Percentiles rank a stretch among this genome's conserved stretches.
Evolutionary conservation across 2,329 filamentous ascomycete genomes (phyloP).

Genomic region (Aspergillus tubingensis): DNA sequence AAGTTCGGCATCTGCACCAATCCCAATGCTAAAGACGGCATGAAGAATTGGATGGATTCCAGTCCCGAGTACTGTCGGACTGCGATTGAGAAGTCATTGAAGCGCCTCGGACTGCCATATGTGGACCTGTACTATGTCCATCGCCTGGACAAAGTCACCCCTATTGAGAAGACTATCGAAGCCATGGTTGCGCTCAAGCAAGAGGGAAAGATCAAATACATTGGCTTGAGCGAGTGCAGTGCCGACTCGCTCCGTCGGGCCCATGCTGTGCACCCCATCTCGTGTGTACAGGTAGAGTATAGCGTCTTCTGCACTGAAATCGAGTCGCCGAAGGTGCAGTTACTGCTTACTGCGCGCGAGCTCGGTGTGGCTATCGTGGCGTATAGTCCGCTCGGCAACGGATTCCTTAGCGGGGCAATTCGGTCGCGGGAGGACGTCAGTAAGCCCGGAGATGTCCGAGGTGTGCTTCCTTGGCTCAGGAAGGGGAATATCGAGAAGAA

Average conservation of each 20-base stretch:
- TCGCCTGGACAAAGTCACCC: constrained; percentile 42
- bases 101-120: constrained; percentile 42
- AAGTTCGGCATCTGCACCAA: constrained; percentile 48
- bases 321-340: constrained; percentile 35
- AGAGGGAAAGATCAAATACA: constrained; percentile 56
- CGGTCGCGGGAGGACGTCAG: constrained; percentile 41
- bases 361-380: constrained; percentile 44
- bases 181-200: constrained; percentile 50
- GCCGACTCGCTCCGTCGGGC: constrained; percentile 55
- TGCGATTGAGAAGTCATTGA: constrained; percentile 46
- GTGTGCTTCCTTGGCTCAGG: constrained; percentile 50
- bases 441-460: constrained; percentile 49
- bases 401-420: constrained; percentile 48
- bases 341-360: constrained; percentile 33
- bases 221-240: constrained; percentile 55
- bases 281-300: constrained; percentile 58
- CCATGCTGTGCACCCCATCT: constrained; percentile 51
- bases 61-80: constrained; percentile 46
- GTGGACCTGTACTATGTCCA: constrained; percentile 55
- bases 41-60: constrained; percentile 29
- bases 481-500: constrained; percentile 60
- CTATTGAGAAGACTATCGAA: constrained; percentile 44
- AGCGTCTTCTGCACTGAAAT: constrained; percentile 54
- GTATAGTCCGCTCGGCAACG: constrained; percentile 47
- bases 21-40: constrained; percentile 15